Evolutionary conservation across 2,329 filamentous ascomycete genomes (phyloP).

Genomic region (Ophiostoma perfectum): DNA sequence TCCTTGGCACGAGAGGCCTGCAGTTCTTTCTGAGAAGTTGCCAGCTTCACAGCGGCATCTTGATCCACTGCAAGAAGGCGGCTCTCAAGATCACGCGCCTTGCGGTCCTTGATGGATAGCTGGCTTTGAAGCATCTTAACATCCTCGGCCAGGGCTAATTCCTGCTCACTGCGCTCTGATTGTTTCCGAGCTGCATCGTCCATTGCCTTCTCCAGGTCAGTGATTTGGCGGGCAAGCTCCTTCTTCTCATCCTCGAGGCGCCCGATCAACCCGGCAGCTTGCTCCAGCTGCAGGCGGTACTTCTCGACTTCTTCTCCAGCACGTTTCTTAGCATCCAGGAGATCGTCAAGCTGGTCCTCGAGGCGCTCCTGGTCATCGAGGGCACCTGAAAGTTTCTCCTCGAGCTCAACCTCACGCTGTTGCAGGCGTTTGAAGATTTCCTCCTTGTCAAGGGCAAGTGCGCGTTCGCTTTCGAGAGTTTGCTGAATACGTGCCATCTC

Average conservation of each 20-base stretch:
- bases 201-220: constrained; percentile 65
- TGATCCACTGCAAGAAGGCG: constrained; percentile 82
- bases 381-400: constrained; percentile 85
- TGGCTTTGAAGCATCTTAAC: constrained; percentile 90
- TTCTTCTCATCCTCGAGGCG: constrained; percentile 83
- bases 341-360: constrained; percentile 85
- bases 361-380: constrained; percentile 91
- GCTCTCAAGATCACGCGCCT: constrained; percentile 77
- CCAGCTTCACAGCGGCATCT: constrained; percentile 80
- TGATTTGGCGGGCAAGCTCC: constrained; percentile 61
- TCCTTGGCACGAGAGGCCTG: constrained; percentile 67
- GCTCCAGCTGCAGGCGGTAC: constrained; percentile 76
- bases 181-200: constrained; percentile 64
- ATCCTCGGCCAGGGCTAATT: constrained; percentile 73
- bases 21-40: constrained; percentile 71
- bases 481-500: constrained; percentile 90
- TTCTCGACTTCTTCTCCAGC: constrained; percentile 79
- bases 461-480: constrained; percentile 88
- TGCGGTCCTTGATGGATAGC: constrained; percentile 79
- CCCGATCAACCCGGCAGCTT: constrained; percentile 81
- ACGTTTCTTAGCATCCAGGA: constrained; percentile 82
- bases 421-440: constrained; percentile 98
- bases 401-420: constrained; percentile 81
- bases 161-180: constrained; percentile 67
- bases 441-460: constrained; percentile 94